These are phyloP conservation scores for Candida alai DNA, from an alignment of 805 yeast genomes.

Conservation along the genomic window DNA sequence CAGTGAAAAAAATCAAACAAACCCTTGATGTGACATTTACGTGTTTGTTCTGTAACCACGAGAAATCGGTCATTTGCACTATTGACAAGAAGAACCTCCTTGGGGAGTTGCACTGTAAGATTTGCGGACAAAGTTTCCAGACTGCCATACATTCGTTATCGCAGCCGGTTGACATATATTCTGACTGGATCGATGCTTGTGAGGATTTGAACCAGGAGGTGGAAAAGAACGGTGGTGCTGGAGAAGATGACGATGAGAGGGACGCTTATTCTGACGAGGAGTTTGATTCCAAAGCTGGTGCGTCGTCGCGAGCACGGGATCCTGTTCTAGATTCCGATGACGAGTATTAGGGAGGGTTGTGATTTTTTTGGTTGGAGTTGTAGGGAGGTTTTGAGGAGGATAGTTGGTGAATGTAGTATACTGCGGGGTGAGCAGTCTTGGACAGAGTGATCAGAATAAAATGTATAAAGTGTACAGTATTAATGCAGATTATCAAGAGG, in stretches of 20 bases:
- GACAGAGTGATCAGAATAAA: background rate
- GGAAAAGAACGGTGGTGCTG: slow-evolving; percentile 15
- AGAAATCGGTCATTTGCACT: slow-evolving; percentile 82
- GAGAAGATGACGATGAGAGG: slow-evolving; percentile 17
- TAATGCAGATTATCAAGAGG: slow-evolving; percentile 2
- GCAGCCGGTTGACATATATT: slow-evolving; percentile 91
- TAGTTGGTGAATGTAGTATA: slow-evolving; percentile 1
- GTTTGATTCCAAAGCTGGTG: slow-evolving; percentile 3
- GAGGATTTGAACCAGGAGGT: slow-evolving; percentile 72
- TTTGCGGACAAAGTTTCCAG: slow-evolving; percentile 92
- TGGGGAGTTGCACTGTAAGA: slow-evolving; percentile 83
- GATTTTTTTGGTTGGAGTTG: background rate
- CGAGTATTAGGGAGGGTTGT: slow-evolving; percentile 13
- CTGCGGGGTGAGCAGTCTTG: background rate
- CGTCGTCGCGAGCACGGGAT: slow-evolving; percentile 1
- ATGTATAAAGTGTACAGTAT: background rate
- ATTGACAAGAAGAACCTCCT: slow-evolving; percentile 82
- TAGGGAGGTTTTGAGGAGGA: too few species aligned
- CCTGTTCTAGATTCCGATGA: slow-evolving; percentile 12
- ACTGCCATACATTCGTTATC: slow-evolving; percentile 77
- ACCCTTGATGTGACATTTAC: slow-evolving; percentile 78
- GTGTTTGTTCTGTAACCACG: slow-evolving; percentile 94
- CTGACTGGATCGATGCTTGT: slow-evolving; percentile 98
- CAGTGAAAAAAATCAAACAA: slow-evolving; percentile 73
- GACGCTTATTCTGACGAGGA: slow-evolving; percentile 34